Conservation (phyloP, 208 protist species). For the Tritrichomonas musculus region DNA sequence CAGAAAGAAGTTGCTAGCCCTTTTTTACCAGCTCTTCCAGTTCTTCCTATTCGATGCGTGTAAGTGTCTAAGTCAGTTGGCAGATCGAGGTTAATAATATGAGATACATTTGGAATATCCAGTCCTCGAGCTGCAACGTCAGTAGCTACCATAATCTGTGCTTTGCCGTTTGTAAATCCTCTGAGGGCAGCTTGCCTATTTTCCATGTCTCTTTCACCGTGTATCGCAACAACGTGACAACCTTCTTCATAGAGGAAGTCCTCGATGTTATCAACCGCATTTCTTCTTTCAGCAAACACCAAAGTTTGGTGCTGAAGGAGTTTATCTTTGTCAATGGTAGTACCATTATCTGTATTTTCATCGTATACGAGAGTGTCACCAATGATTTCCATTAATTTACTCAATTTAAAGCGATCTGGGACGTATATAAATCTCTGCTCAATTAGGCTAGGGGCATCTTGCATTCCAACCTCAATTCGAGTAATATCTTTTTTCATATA, state of each 20-base stretch:
- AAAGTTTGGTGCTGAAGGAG: constrained; percentile 44
- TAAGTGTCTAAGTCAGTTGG: constrained; percentile 97
- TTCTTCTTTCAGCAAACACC: constrained; percentile 96
- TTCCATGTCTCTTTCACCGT: constrained; percentile 72
- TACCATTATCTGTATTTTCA: constrained; percentile 6
- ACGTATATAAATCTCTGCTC: constrained; percentile 34
- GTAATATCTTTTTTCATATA: constrained; percentile 52
- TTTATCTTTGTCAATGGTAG: background rate
- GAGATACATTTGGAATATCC: constrained; percentile 87
- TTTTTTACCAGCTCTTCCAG: constrained; percentile 78
- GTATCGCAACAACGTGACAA: constrained; percentile 76
- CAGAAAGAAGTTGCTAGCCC: background rate
- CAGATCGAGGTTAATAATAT: constrained; percentile 95
- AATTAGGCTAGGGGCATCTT: background rate
- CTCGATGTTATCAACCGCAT: constrained; percentile 82
- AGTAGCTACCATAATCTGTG: constrained; percentile 83
- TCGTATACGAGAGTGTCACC: constrained; percentile 11
- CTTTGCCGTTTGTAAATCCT: constrained; percentile 70
- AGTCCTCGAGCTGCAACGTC: constrained; percentile 91
- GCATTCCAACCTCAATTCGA: constrained; percentile 54
- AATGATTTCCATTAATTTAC: constrained; percentile 54
- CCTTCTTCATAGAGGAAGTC: constrained; percentile 67
- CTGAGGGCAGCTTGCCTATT: constrained; percentile 66
- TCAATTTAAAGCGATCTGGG: constrained; percentile 57
- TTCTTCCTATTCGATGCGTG: constrained; percentile 98